Conservation (phyloP, 306 rosid genomes). For the Quercus parvula region DNA sequence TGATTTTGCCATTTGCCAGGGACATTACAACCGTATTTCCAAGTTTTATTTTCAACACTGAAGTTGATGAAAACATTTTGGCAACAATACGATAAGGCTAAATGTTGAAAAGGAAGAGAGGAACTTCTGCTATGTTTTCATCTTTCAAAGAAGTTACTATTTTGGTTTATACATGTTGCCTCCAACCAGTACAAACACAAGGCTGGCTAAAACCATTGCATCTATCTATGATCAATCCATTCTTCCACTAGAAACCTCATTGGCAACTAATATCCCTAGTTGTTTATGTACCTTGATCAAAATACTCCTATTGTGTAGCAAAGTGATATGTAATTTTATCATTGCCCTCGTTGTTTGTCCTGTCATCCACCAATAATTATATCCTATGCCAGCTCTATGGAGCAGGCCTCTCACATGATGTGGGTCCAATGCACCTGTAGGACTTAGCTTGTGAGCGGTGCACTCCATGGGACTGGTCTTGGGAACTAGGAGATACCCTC, state of each 20-base stretch:
- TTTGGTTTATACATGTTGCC: no score
- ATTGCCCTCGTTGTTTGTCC: no score
- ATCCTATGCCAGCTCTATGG: no score
- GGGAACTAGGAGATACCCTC: not conserved
- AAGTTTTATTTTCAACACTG: constrained; percentile 71
- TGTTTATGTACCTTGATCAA: not conserved
- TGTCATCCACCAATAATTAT: not conserved
- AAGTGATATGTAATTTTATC: not conserved
- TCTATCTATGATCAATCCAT: not conserved
- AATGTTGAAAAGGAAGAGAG: not conserved
- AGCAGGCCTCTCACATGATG: no score
- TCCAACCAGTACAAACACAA: not conserved
- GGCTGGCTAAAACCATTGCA: not conserved
- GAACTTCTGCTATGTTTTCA: constrained; percentile 1
- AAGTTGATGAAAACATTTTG: constrained; percentile 47
- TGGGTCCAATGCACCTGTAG: no score
- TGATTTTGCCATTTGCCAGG: constrained; percentile 27
- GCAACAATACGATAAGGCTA: not conserved
- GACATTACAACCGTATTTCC: constrained; percentile 59
- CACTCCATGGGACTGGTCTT: no score
- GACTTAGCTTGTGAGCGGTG: no score
- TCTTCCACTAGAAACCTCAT: not conserved
- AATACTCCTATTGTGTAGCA: not conserved
- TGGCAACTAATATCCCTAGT: not conserved
- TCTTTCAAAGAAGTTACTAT: not conserved